A percentile compares a stretch with the other conserved stretches of the same genome.
Evolutionary conservation across 139 green algal species (phyloP).

Genomic region (Tetradesmus obliquus): DNA sequence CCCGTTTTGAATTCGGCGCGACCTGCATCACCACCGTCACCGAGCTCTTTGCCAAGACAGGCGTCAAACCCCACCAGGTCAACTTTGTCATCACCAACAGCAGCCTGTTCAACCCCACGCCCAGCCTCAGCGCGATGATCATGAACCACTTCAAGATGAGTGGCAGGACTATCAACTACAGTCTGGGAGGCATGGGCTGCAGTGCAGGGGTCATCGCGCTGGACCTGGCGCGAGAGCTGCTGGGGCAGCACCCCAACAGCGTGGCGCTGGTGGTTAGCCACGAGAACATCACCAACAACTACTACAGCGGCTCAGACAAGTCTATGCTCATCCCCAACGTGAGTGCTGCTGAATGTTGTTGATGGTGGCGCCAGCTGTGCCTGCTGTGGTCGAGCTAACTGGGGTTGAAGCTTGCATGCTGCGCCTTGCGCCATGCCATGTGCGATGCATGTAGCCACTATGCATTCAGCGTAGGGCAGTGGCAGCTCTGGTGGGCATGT

Average conservation of each 20-base stretch:
- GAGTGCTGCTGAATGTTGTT: background rate
- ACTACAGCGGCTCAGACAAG: constrained; percentile 85
- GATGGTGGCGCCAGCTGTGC: too few species aligned
- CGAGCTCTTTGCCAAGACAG: constrained; percentile 70
- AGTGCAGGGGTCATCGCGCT: constrained; percentile 80
- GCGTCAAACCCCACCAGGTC: constrained; percentile 72
- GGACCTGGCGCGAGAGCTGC: constrained; percentile 70
- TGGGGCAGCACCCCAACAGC: constrained; percentile 70
- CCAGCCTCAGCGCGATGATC: constrained; percentile 93
- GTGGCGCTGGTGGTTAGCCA: constrained; percentile 91
- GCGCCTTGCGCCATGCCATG: too few species aligned
- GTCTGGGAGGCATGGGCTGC: constrained; percentile 95
- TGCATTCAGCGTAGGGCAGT: too few species aligned
- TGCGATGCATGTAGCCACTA: too few species aligned
- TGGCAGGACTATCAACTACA: constrained; percentile 90
- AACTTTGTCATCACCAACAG: constrained; percentile 97
- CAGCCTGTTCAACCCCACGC: constrained; percentile 96
- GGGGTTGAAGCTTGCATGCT: too few species aligned
- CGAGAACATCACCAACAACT: constrained; percentile 98
- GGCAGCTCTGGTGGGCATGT: too few species aligned
- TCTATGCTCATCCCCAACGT: constrained; percentile 98
- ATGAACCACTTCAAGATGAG: constrained; percentile 95
- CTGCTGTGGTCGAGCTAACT: too few species aligned
- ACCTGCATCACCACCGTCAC: constrained; percentile 67
- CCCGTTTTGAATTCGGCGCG: constrained; percentile 87